phyloP scores from a whole-genome alignment of 768 basidiomycete genomes.

The Agaricus bisporus region DNA sequence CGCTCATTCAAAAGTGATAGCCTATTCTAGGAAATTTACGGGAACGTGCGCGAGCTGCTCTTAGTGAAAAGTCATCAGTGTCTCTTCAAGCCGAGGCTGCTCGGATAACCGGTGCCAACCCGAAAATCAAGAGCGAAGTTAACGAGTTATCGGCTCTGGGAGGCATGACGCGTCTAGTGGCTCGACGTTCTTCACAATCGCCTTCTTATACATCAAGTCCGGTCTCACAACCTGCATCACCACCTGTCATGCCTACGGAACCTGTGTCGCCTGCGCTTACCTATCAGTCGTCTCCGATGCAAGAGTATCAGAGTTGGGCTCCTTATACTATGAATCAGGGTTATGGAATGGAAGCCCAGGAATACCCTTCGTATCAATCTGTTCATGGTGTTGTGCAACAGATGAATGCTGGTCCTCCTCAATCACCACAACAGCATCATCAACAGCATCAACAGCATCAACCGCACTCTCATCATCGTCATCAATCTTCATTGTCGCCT shows the following conservation, averaged over 20 bases:
- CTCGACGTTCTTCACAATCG: conserved; percentile 41
- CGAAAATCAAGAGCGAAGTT: conserved; percentile 49
- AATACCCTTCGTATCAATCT: conserved; percentile 6
- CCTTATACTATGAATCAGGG: conserved; percentile 17
- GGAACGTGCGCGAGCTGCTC: conserved; percentile 43
- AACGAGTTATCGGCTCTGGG: conserved; percentile 58
- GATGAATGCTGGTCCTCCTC: conserved; percentile 9
- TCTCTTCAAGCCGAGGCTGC: conserved; percentile 16
- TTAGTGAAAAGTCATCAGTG: conserved; percentile 21
- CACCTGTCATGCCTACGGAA: conserved; percentile 22
- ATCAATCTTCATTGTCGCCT: conserved; percentile 9
- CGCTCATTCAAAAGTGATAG: conserved; percentile 23
- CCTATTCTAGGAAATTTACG: conserved; percentile 56
- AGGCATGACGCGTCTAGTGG: conserved; percentile 58
- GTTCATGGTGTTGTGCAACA: conserved; percentile 5
- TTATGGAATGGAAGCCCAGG: conserved; percentile 16
- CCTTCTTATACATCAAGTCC: conserved; percentile 41
- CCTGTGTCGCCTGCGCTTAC: conserved; percentile 8
- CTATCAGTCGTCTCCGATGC: conserved; percentile 8
- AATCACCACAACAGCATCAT: conserved; percentile 7
- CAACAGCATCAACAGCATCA: conserved; percentile 10
- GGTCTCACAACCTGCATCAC: conserved; percentile 38
- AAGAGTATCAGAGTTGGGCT: conserved; percentile 20
- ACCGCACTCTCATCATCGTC: conserved; percentile 9
- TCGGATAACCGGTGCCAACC: conserved; percentile 29